phyloP scores from a whole-genome alignment of 2,329 filamentous ascomycete genomes.

The Aspergillus pseudoviridinutans region DNA sequence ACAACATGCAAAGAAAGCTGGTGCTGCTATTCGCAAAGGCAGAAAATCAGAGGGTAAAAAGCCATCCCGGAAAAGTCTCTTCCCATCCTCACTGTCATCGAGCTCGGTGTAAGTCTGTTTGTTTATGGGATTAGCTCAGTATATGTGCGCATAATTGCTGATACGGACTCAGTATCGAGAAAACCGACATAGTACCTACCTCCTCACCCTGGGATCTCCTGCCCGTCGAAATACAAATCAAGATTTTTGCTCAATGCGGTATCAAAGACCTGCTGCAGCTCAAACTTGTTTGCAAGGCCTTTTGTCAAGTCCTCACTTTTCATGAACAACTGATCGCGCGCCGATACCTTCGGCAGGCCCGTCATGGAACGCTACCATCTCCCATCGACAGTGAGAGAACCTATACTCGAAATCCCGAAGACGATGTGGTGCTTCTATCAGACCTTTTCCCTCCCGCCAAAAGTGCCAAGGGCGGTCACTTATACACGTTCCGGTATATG shows the following conservation, averaged over 20 bases:
- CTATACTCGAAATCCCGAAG: slow-evolving; percentile 40
- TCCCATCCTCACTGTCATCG: slow-evolving; percentile 19
- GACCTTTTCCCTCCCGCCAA: slow-evolving; percentile 40
- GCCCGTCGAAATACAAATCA: slow-evolving; percentile 40
- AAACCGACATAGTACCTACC: slow-evolving; percentile 21
- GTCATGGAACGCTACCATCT: slow-evolving; percentile 41
- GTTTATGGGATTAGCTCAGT: neutral
- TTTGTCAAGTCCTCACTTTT: slow-evolving; percentile 31
- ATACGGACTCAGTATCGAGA: slow-evolving; percentile 16
- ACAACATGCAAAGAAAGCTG: slow-evolving; percentile 29
- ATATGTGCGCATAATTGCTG: slow-evolving; percentile 7
- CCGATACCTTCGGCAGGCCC: slow-evolving; percentile 38
- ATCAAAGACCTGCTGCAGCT: slow-evolving; percentile 34
- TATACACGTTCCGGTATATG: slow-evolving; percentile 41
- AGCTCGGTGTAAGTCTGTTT: slow-evolving; percentile 20
- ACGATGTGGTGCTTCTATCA: slow-evolving; percentile 42
- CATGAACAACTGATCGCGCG: slow-evolving; percentile 41
- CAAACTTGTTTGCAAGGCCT: slow-evolving; percentile 38
- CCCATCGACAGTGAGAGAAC: slow-evolving; percentile 32
- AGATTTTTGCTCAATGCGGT: slow-evolving; percentile 39
- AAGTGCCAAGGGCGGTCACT: slow-evolving; percentile 32
- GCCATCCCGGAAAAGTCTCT: slow-evolving; percentile 17
- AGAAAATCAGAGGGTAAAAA: slow-evolving; percentile 25
- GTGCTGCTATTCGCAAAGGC: slow-evolving; percentile 27
- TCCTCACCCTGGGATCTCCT: slow-evolving; percentile 37